These are phyloP conservation scores for Vitis hybrid DNA, from an alignment of 177 flowering plant species.

Conservation along the genomic window DNA sequence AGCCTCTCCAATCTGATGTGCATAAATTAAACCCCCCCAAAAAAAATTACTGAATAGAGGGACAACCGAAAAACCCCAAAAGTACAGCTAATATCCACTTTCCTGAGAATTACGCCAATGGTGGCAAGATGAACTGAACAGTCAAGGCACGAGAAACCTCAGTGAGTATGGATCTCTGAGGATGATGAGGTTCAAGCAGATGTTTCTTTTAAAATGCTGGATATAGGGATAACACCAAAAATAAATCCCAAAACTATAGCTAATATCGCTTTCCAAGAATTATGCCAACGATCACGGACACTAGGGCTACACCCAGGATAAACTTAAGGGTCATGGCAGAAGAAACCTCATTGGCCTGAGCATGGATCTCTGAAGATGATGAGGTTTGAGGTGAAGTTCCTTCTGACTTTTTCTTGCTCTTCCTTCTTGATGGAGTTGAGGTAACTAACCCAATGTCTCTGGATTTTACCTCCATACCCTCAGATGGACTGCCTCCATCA, in stretches of 20 bases:
- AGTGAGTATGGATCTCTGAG: too few relatives aligned
- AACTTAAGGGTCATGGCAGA: slow-evolving; percentile 48
- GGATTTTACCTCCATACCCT: slow-evolving; percentile 54
- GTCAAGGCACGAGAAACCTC: too few relatives aligned
- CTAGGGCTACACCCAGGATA: slow-evolving; percentile 68
- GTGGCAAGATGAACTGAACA: too few relatives aligned
- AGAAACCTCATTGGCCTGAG: slow-evolving; percentile 35
- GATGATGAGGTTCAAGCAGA: too few relatives aligned
- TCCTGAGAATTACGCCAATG: too few relatives aligned
- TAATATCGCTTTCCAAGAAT: slow-evolving; percentile 60
- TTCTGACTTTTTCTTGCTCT: slow-evolving; percentile 72
- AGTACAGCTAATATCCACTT: too few relatives aligned
- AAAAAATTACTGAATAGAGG: neutral
- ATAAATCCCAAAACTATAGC: neutral
- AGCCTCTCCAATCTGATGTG: slow-evolving; percentile 6
- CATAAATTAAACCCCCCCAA: neutral
- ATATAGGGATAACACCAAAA: neutral
- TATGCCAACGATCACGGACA: slow-evolving; percentile 54
- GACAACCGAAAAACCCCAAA: slow-evolving; percentile 10
- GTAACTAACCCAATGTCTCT: slow-evolving; percentile 56
- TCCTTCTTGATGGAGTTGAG: slow-evolving; percentile 65
- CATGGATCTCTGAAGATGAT: slow-evolving; percentile 25
- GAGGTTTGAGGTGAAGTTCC: slow-evolving; percentile 48
- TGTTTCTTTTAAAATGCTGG: too few relatives aligned
- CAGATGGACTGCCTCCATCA: slow-evolving; percentile 21